Evolutionary conservation across 441 rosid genomes (phyloP).

Genomic region (Sinapis alba): DNA sequence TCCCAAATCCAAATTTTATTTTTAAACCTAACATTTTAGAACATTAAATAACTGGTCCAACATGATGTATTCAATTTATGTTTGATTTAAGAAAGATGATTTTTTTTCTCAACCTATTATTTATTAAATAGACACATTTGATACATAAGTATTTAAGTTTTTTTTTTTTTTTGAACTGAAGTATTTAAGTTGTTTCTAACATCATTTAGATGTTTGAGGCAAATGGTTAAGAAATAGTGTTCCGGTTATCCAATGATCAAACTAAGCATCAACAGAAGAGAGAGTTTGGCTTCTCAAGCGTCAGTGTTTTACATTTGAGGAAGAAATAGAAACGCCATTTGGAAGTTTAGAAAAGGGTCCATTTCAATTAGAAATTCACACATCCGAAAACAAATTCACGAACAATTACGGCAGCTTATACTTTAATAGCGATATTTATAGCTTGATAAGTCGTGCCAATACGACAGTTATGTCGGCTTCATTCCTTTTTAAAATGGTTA

Average conservation of each 20-base stretch:
- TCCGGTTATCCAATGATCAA: conserved; percentile 1
- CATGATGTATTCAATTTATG: not conserved
- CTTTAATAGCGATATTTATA: not conserved
- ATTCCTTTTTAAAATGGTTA: conserved; percentile 1
- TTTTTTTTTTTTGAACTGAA: no score
- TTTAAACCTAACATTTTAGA: not conserved
- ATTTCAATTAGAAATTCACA: not conserved
- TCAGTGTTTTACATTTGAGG: not conserved
- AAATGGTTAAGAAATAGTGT: not conserved
- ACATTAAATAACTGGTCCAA: not conserved
- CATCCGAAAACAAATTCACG: conserved; percentile 9
- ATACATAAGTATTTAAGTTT: not conserved
- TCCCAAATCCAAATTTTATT: not conserved
- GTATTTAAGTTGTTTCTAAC: not conserved
- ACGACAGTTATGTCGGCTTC: conserved; percentile 25
- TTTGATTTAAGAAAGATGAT: not conserved
- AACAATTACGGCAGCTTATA: not conserved
- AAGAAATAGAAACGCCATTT: not conserved
- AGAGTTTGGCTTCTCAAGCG: not conserved
- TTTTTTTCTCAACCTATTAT: no score
- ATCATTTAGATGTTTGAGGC: not conserved
- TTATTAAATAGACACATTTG: not conserved
- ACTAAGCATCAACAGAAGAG: not conserved
- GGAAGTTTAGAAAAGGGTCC: not conserved
- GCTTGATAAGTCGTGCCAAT: conserved; percentile 9